Conservation (phyloP, 2,329 filamentous ascomycete species). For the Fusarium marasasianum region DNA sequence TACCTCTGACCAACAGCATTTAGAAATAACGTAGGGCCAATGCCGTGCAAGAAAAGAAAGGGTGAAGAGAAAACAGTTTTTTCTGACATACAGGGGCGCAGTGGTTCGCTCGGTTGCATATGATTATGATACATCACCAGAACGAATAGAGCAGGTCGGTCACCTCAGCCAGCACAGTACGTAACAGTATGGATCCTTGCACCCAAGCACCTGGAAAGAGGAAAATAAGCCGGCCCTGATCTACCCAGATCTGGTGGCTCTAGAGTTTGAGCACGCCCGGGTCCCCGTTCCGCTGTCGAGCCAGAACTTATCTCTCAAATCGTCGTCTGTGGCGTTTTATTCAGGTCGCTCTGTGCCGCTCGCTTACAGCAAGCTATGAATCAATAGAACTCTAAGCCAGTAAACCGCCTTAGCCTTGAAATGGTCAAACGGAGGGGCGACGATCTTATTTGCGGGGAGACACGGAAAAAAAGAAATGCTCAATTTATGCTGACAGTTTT, state of each 20-base stretch:
- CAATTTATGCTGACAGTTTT: not conserved
- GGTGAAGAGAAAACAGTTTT: constrained; percentile 2
- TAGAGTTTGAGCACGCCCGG: not conserved
- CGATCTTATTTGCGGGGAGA: not conserved
- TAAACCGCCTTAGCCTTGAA: not conserved
- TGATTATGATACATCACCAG: constrained; percentile 8
- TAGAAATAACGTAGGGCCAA: not conserved
- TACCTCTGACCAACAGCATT: not conserved
- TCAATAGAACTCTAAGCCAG: not conserved
- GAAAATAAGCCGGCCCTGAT: not conserved
- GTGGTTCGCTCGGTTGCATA: not conserved
- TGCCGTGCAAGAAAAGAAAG: not conserved
- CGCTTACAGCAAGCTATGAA: not conserved
- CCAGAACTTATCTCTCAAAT: not conserved
- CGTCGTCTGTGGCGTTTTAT: not conserved
- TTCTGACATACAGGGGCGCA: not conserved
- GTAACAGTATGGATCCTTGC: constrained; percentile 3
- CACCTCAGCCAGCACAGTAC: not conserved
- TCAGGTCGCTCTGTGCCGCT: not conserved
- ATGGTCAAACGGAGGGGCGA: not conserved
- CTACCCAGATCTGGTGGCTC: constrained; percentile 1
- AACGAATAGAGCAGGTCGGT: constrained; percentile 12
- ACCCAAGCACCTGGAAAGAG: not conserved
- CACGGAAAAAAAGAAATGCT: not conserved
- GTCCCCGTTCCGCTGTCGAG: not conserved